These are phyloP conservation scores for Pythium rhizo-oryzae DNA, from an alignment of 352 stramenopile genomes.

Conservation along the genomic window DNA sequence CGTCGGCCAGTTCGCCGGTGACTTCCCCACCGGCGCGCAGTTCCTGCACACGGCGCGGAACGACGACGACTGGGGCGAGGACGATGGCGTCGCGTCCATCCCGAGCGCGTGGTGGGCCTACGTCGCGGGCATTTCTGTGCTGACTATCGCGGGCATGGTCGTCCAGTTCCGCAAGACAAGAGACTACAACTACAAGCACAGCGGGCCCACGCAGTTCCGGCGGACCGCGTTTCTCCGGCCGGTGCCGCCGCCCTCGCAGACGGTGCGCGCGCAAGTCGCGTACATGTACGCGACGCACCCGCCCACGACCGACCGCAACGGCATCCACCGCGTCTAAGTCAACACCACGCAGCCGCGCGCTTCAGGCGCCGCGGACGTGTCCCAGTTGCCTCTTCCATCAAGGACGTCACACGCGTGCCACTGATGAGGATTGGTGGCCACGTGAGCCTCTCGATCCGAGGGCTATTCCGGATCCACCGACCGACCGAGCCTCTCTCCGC, in stretches of 20 bases:
- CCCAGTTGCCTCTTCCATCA: too few relatives aligned
- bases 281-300: constrained; percentile 30
- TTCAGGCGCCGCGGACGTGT: too few relatives aligned
- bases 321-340: neutral
- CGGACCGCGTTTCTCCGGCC: neutral
- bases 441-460: too few relatives aligned
- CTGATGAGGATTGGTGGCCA: too few relatives aligned
- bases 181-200: constrained; percentile 6
- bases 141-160: constrained; percentile 43
- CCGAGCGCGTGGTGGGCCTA: constrained; percentile 63
- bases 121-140: constrained; percentile 48
- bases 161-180: constrained; percentile 41
- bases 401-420: too few relatives aligned
- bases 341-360: neutral
- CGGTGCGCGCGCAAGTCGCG: neutral
- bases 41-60: constrained; percentile 38
- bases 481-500: neutral
- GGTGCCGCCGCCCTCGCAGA: constrained; percentile 18
- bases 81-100: constrained; percentile 33
- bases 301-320: constrained; percentile 13
- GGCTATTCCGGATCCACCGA: neutral
- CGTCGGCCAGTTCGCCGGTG: constrained; percentile 61
- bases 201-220: constrained; percentile 31
- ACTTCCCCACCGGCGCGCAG: constrained; percentile 55
- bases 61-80: constrained; percentile 30